Base-by-base conservation (phyloP, 176 grass and related monocot species). In the Thalia dealbata region DNA sequence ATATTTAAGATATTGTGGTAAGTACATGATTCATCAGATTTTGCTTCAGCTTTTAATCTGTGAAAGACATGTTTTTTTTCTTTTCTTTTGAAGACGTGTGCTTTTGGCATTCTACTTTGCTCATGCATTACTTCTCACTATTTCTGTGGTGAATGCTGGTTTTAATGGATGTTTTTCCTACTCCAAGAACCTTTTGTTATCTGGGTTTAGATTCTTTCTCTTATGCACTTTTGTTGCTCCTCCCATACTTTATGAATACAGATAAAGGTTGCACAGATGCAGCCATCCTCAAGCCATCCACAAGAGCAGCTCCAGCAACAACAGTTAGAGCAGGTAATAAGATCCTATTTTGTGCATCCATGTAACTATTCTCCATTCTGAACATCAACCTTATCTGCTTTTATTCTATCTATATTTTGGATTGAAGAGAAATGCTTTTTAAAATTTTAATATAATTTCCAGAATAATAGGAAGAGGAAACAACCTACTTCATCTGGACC, bases 391-490 rank as follows among this genome's bases (percentile, higher is more conserved):
- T 7, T 9, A n/a, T 68, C 14, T 41, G 29, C 18, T 51, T 27
- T 11, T 50, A 10, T 72, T 51, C 43, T 72, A 28, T 25, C 38
- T 72, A 38, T 27, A 14, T 25, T 72, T 50, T 15, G 1, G 14
- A 28, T 21, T 72, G 5, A 14, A 14, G 21, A 41, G 7, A 28
- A 10, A 54, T 54, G 8, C 28, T 9, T 52, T 18, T 69, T 43
- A 35, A 9, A 80, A 76, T 63, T 73, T 81, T 61, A 75, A 62
- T 54, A 9, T 75, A 32, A 61, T 84, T 29, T 81, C 43, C 78
- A 97, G 90, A 88, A 72, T 75, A 93, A 91, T 61, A 99, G 85
- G 82, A 97, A 97, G 85, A 90, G 95, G 84, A 99, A 99, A 64
- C 95, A 93, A 64, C 70, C 90, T 79, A 81, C 95, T 61, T 93